Evolutionary conservation across 2,329 filamentous ascomycete species (phyloP).

Genomic region (Diaporthe destruens): DNA sequence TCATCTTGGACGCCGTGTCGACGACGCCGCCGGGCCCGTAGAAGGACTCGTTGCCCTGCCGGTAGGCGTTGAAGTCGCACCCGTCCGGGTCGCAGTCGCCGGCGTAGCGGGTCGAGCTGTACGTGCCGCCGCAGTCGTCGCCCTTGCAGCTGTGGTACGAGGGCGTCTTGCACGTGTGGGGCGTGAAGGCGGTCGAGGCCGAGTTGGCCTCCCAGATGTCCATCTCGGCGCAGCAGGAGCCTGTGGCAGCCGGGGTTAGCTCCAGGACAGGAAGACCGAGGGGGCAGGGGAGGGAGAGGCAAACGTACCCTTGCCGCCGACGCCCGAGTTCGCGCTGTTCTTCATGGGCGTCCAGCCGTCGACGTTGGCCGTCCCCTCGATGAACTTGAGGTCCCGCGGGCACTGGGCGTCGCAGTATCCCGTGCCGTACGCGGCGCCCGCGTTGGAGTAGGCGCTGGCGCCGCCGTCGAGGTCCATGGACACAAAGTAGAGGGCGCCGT

Average conservation of each 20-base stretch:
- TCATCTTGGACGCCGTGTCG: conserved; percentile 69
- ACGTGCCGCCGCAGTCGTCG: conserved; percentile 62
- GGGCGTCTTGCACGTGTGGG: conserved; percentile 66
- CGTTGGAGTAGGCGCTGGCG: conserved; percentile 52
- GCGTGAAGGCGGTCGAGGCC: conserved; percentile 69
- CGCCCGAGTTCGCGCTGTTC: conserved; percentile 64
- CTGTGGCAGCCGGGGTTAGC: no score
- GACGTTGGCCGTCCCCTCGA: conserved; percentile 56
- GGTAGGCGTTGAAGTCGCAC: conserved; percentile 76
- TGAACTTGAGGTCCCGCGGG: conserved; percentile 55
- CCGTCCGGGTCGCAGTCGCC: conserved; percentile 74
- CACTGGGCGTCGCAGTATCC: conserved; percentile 58
- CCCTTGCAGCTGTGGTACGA: conserved; percentile 58
- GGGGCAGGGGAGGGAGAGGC: no score
- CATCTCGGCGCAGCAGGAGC: conserved; percentile 68
- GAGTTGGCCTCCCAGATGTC: conserved; percentile 71
- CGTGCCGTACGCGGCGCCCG: conserved; percentile 60
- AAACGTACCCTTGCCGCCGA: conserved; percentile 57
- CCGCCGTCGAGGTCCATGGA: conserved; percentile 52
- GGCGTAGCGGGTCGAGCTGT: conserved; percentile 62
- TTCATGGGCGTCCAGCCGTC: conserved; percentile 61
- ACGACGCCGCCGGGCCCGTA: conserved; percentile 70
- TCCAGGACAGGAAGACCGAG: no score
- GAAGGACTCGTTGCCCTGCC: conserved; percentile 70
- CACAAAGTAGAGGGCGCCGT: conserved; percentile 69